phyloP scores from a whole-genome alignment of 306 rosid species.

The Quercus engelmannii region DNA sequence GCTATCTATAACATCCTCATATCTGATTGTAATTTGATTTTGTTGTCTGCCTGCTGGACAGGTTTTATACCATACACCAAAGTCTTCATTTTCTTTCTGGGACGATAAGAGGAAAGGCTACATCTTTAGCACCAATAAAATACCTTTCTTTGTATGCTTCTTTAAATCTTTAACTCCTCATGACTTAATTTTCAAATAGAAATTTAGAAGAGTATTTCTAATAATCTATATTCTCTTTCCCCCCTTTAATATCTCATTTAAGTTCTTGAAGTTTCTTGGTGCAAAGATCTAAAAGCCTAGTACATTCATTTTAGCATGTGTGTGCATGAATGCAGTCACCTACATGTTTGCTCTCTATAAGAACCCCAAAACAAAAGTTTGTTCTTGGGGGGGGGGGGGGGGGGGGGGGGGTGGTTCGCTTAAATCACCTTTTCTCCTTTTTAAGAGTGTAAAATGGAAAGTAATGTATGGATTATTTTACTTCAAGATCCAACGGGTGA shows the following conservation, averaged over 20 bases:
- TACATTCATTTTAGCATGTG: too few species aligned
- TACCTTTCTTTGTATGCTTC: constrained; percentile 88
- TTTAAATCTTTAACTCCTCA: constrained; percentile 20
- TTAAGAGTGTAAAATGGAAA: too few species aligned
- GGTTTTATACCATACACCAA: constrained; percentile 86
- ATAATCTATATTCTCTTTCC: not conserved
- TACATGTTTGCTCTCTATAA: too few species aligned
- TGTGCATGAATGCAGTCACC: too few species aligned
- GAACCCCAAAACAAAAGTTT: too few species aligned
- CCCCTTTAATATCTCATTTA: not conserved
- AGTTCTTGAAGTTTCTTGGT: not conserved
- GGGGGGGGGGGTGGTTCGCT: too few species aligned
- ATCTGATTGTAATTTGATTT: constrained; percentile 6
- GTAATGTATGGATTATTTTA: too few species aligned
- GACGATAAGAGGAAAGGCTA: constrained; percentile 60
- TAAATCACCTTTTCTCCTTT: too few species aligned
- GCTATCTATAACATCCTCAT: not conserved
- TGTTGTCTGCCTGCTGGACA: constrained; percentile 26
- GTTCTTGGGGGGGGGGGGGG: too few species aligned
- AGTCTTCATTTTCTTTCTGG: constrained; percentile 84
- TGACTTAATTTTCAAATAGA: constrained; percentile 14
- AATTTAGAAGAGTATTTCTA: constrained; percentile 10
- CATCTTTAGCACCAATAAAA: constrained; percentile 65
- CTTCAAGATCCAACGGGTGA: not conserved
- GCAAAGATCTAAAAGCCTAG: not conserved